Base-by-base conservation (phyloP, 2,329 filamentous ascomycete species). In the Beauveria sp. region DNA sequence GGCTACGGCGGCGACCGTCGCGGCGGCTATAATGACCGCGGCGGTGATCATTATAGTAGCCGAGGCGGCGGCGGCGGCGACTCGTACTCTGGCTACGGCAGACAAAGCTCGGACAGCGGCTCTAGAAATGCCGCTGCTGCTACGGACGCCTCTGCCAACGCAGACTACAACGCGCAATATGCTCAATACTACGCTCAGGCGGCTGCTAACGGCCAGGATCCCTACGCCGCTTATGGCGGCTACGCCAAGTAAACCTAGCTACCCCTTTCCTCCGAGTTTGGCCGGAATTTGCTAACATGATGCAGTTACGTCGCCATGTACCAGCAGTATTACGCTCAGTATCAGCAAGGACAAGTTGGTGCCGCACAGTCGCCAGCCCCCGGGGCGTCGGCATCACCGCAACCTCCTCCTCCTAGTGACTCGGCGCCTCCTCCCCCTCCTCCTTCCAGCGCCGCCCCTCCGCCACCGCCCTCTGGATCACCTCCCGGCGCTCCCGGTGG, bases 141-240 rank as follows among this genome's bases (percentile, higher is more conserved):
- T 9, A 66, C 68, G 16, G 67, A 68, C 62, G 70, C 66, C 52
- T 62, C 72, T 10, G 68, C 65, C 41, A 69, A 66, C 28, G 63
- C 66, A 41, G 89, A 96, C 68, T 94, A 94, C 72, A 85, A 85
- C 57, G 85, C 88, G 20, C 89, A 93, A 70, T 96, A 96, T 72
- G 88, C 90, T 3, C 88, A 92, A 71, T 94, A 96, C 73, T 93
- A 92, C 64, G 81, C 51, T 8, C 61, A 62, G 44, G 56, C 55
- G 24, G 55, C 55, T 37, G 59, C 59, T 55, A 61, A 80, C 64
- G 80, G 80, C 59, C 79, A 83, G 64, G 91, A 97, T 69, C 93
- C 92, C 0, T 97, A 97, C 72, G 91, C 91, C 47, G 86, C 90
- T 9, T 97, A 94, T 67, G 93, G 93, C 64, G 93, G 93, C 59